Evolutionary conservation across 495 filamentous ascomycete species (phyloP).

Genomic region (Cudoniella acicularis): DNA sequence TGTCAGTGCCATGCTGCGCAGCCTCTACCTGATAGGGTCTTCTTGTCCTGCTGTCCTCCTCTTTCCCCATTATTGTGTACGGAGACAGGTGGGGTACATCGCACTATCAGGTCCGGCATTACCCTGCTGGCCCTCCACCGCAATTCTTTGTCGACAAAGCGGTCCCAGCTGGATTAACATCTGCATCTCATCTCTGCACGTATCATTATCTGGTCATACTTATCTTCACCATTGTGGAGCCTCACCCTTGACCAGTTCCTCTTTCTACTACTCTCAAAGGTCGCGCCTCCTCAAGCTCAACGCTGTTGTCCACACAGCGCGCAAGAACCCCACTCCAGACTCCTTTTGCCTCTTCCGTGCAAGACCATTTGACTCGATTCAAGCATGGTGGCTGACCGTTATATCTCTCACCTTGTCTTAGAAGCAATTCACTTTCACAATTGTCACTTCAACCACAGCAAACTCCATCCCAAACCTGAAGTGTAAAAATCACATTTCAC

Average conservation of each 20-base stretch:
- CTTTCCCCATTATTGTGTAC: neutral
- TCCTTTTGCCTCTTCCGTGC: conserved; percentile 8
- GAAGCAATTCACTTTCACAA: too few species aligned
- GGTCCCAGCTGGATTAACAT: too few species aligned
- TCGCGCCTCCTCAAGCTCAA: neutral
- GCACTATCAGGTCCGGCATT: neutral
- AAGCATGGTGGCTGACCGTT: too few species aligned
- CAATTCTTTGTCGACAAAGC: neutral
- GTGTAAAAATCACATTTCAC: neutral
- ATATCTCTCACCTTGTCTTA: too few species aligned
- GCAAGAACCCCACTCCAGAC: neutral
- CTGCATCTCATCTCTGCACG: neutral
- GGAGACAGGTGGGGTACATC: neutral
- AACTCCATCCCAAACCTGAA: too few species aligned
- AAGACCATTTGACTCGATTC: too few species aligned
- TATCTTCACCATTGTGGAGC: neutral
- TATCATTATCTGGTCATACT: neutral
- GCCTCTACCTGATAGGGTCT: neutral
- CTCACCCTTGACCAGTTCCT: neutral
- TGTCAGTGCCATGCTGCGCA: too few species aligned
- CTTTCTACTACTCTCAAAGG: neutral
- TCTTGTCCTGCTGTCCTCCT: neutral
- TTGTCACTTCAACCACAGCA: too few species aligned
- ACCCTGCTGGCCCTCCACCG: neutral
- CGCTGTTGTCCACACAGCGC: neutral